A percentile compares a stretch with the other conserved stretches of the same genome.
phyloP scores from a whole-genome alignment of 2,329 filamentous ascomycete species.

The Emergomyces pasteurianus region DNA sequence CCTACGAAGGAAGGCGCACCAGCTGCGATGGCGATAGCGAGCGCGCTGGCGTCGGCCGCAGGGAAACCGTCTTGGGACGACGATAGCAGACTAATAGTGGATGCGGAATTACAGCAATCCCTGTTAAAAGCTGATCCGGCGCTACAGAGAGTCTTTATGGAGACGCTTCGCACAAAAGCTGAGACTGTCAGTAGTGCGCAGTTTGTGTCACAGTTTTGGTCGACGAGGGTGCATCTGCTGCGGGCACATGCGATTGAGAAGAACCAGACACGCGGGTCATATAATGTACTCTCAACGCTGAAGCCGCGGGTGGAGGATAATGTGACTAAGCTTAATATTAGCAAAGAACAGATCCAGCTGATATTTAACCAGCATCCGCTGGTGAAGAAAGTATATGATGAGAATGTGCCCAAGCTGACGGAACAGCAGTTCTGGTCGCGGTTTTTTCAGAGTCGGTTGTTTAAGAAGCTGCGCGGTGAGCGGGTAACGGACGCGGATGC shows the following conservation, averaged over 20 bases:
- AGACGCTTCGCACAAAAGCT: constrained; percentile 71
- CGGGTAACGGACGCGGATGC: constrained; percentile 67
- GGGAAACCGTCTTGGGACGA: constrained; percentile 59
- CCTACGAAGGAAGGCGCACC: constrained; percentile 40
- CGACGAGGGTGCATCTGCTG: constrained; percentile 70
- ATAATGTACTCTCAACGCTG: constrained; percentile 85
- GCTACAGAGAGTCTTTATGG: constrained; percentile 75
- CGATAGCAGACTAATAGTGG: constrained; percentile 61
- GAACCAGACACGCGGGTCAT: constrained; percentile 74
- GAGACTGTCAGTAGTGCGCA: constrained; percentile 67
- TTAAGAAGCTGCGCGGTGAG: constrained; percentile 85
- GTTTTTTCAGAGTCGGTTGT: constrained; percentile 83
- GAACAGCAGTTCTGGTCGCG: constrained; percentile 83
- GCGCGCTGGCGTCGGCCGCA: constrained; percentile 44
- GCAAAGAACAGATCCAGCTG: constrained; percentile 80
- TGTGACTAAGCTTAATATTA: constrained; percentile 69
- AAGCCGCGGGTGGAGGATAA: constrained; percentile 68
- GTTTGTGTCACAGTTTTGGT: constrained; percentile 93
- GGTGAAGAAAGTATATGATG: constrained; percentile 81
- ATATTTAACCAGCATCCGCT: constrained; percentile 90
- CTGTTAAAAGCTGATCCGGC: constrained; percentile 68
- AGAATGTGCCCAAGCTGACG: constrained; percentile 71
- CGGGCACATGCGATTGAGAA: constrained; percentile 84
- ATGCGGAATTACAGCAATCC: constrained; percentile 76
- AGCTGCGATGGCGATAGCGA: constrained; percentile 66